Conservation (phyloP, 2,329 filamentous ascomycete species). For the Stagonosporopsis rhizophila region DNA sequence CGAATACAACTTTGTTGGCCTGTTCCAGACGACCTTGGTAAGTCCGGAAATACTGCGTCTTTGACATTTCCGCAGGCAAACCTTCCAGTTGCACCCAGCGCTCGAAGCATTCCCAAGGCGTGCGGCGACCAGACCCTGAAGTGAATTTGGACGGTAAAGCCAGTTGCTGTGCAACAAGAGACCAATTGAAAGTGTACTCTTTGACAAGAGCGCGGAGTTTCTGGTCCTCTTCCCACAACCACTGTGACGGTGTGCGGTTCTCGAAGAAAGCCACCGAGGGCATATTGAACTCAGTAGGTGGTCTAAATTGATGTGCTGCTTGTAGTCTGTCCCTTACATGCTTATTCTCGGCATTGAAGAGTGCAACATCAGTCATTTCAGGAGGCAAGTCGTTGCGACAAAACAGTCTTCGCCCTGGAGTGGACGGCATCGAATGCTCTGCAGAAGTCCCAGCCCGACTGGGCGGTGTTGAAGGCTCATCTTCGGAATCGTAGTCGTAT, state of each 20-base stretch:
- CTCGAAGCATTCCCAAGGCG: conserved; percentile 98
- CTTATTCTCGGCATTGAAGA: conserved; percentile 91
- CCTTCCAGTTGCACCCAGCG: conserved; percentile 93
- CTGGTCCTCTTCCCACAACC: conserved; percentile 89
- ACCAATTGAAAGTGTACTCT: conserved; percentile 98
- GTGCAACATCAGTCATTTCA: conserved; percentile 76
- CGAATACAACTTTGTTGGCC: conserved; percentile 65
- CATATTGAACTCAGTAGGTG: conserved; percentile 91
- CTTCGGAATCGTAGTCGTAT: conserved; percentile 81
- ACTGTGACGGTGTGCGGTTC: conserved; percentile 83
- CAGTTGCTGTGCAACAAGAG: conserved; percentile 84
- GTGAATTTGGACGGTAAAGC: conserved; percentile 75
- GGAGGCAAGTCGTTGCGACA: conserved; percentile 64
- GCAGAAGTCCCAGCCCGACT: conserved; percentile 50
- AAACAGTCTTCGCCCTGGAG: conserved; percentile 49
- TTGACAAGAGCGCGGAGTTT: conserved; percentile 84
- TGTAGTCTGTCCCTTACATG: conserved; percentile 88
- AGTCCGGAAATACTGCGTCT: conserved; percentile 91
- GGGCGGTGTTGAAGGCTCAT: conserved; percentile 55
- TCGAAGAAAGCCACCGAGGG: conserved; percentile 91
- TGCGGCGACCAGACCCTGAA: conserved; percentile 88
- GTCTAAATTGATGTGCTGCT: conserved; percentile 89
- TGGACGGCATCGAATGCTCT: conserved; percentile 53
- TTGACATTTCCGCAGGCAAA: conserved; percentile 89
- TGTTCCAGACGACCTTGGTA: conserved; percentile 70